These are phyloP conservation scores for Kodamaea jinghongensis DNA, from an alignment of 805 yeast species.

Conservation along the genomic window DNA sequence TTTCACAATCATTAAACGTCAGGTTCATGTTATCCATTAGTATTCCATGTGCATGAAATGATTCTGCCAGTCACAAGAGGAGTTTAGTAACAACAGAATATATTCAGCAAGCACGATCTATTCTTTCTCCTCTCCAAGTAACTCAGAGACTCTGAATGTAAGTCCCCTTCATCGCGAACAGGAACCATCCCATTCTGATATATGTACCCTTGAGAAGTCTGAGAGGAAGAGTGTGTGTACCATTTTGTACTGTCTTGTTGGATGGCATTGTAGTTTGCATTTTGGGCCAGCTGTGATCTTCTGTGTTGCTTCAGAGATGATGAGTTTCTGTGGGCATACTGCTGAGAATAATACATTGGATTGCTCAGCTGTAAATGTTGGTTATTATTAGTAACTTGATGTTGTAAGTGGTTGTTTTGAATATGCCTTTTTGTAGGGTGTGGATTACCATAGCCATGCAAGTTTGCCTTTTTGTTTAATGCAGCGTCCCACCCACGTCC, in stretches of 20 bases:
- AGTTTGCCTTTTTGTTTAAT: constrained; percentile 85
- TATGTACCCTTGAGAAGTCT: constrained; percentile 19
- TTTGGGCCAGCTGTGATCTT: constrained; percentile 10
- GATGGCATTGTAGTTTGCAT: constrained; percentile 18
- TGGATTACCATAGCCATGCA: constrained; percentile 96
- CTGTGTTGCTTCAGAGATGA: constrained; percentile 11
- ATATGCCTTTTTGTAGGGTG: constrained; percentile 53
- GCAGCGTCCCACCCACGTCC: constrained; percentile 96
- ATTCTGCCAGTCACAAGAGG: too few relatives aligned
- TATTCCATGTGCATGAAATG: too few relatives aligned
- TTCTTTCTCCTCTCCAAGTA: constrained; percentile 18
- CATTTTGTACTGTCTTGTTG: constrained; percentile 17
- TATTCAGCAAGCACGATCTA: constrained; percentile 8
- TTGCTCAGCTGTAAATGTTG: constrained; percentile 1
- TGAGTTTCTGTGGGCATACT: constrained; percentile 3
- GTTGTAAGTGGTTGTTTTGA: constrained; percentile 21
- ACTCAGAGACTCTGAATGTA: constrained; percentile 40
- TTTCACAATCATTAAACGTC: too few relatives aligned
- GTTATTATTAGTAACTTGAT: constrained; percentile 16
- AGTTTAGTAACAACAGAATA: constrained; percentile 4
- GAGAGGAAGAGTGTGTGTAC: constrained; percentile 5
- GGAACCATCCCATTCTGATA: constrained; percentile 33
- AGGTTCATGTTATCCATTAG: too few relatives aligned
- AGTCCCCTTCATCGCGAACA: constrained; percentile 35
- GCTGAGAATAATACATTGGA: constrained; percentile 5